Evolutionary conservation across 495 filamentous ascomycete genomes (phyloP), one percentile per base, ranked within the genome.

Genomic region (Cudoniella acicularis): DNA sequence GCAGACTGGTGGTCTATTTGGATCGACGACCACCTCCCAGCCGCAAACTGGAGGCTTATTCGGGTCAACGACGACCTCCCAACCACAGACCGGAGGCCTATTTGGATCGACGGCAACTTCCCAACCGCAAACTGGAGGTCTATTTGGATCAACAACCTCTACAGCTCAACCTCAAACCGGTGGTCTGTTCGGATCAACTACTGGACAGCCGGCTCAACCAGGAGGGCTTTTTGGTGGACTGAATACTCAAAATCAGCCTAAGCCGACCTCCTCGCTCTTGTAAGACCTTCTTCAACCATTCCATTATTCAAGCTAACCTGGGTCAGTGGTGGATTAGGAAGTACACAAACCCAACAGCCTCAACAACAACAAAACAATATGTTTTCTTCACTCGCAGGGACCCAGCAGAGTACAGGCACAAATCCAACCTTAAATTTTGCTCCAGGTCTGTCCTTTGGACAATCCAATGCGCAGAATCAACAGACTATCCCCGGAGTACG

Each of bases 401-500:
- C 20, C 20, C 48, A 50, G 23, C n/a, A 10, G n/a, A n/a, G n/a
- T n/a, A n/a, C n/a, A n/a, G n/a, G n/a, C n/a, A 21, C 30, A 10
- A 42, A 45, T 52, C 26, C 47, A 36, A 25, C n/a, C 9, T 10
- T 10, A 1, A 52, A 45, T 20, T 57, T 70, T 48, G 58, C 65
- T 30, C 64, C 69, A n/a, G 72, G 75, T 52, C 64, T 77, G 4
- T 74, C 72, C 16, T 70, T 79, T 61, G 73, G 78, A 55, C 80
- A 82, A 57, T 70, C 69, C 1, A 70, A 66, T 20, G 42, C 55
- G 18, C 64, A 69, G 64, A 13, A 63, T 21, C 60, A 63, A 26
- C 80, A 81, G 52, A 73, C 73, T 1, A 75, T 85, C 6, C 82
- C 88, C 6, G 90, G 91, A 6, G 89, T 91, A 17, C 86, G 87